These are phyloP conservation scores for Aspergillus phoenicis DNA, from an alignment of 2,329 filamentous ascomycete species.

Conservation along the genomic window DNA sequence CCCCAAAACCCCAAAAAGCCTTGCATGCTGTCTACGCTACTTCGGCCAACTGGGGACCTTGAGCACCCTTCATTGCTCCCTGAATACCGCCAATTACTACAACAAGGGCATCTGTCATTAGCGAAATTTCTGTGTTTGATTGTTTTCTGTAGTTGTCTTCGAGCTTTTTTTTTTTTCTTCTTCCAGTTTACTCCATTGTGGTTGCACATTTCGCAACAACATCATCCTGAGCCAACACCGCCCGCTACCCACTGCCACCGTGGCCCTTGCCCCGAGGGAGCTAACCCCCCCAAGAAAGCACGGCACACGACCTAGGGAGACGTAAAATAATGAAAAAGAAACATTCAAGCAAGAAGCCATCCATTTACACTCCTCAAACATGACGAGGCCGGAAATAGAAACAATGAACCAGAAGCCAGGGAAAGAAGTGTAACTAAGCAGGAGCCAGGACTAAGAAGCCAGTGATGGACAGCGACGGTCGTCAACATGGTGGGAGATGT, in stretches of 20 bases:
- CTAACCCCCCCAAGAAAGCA: not conserved
- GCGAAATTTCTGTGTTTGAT: not conserved
- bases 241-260: not conserved
- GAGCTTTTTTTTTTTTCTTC: not conserved
- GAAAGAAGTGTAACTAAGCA: not conserved
- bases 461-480: constrained; percentile 7
- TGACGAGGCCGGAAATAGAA: not conserved
- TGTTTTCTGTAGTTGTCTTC: not conserved
- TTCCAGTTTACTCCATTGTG: not conserved
- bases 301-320: not conserved
- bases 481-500: not conserved
- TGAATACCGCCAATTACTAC: not conserved
- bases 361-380: constrained; percentile 6
- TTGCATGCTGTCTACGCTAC: too few relatives aligned
- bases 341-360: not conserved
- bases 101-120: not conserved
- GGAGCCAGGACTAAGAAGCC: not conserved
- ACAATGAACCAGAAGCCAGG: not conserved
- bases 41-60: too few relatives aligned
- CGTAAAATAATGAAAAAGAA: not conserved
- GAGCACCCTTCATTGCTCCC: too few relatives aligned
- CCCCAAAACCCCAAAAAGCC: too few relatives aligned
- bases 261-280: not conserved
- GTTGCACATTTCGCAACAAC: not conserved
- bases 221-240: not conserved